Base-by-base conservation (phyloP, 2,329 filamentous ascomycete species). In the Fusarium sp. region DNA sequence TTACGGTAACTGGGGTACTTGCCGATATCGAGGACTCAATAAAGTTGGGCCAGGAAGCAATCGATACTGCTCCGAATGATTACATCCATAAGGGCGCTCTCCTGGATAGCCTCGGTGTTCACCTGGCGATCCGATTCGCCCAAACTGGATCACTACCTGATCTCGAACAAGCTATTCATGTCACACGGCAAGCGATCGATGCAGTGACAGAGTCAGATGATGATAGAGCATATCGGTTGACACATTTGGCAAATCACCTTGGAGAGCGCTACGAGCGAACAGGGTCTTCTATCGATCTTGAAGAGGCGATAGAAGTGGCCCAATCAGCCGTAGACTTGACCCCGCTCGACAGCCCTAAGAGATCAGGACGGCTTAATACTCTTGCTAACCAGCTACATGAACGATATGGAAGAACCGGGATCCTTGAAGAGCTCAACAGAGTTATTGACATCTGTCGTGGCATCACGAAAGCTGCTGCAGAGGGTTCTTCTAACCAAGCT, bases 341-440 rank as follows among this genome's bases (percentile, higher is more conserved):
- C 20, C 13, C 31, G 0, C 18, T 53, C 0, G 48, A 36, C 7
- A 5, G 14, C 14, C 0, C 2, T 0, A 20, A 2, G 31, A 53
- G 7, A 3, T 10, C 18, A 0, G 24, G 24, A 10, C 9, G 33
- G 2, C 24, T 53, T 2, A 53, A 53, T 13, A 36, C 33, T 5
- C 33, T 53, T 16, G 33, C 50, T 12, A 53, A 53, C 18, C 50
- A 53, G 24, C 31, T 53, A 2, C 24, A 36, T 1, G 24, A 28
- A 8, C 24, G 50, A 9, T 53, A 53, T 22, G 33, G 5, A 7
- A 53, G 50, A 16, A 36, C 5, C 0, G 33, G 50, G 3, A n/a
- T 13, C 22, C 18, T 36, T 26, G 14, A 0, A 13, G 50, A 53
- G 24, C 5, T 53, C 3, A 36, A 53, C 3, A 36, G 2, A 22